phyloP scores from a whole-genome alignment of 768 basidiomycete genomes.

The Hypholoma sublateritium region DNA sequence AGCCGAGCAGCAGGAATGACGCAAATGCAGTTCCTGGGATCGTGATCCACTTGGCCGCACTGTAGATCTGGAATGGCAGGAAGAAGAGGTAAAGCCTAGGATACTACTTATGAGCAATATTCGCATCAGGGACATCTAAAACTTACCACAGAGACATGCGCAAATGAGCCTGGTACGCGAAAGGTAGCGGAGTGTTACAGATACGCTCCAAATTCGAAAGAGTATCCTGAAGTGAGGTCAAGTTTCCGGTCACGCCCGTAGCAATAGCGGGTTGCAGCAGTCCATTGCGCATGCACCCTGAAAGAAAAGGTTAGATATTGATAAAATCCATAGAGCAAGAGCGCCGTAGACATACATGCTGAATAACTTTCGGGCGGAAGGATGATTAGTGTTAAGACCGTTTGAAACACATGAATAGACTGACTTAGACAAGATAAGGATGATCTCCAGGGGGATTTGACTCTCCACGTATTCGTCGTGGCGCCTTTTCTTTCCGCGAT shows the following conservation, averaged over 20 bases:
- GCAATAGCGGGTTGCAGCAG: constrained; percentile 55
- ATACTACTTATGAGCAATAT: background rate
- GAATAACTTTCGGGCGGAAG: constrained; percentile 23
- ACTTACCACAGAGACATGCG: constrained; percentile 62
- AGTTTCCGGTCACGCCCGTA: constrained; percentile 45
- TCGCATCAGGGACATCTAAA: constrained; percentile 12
- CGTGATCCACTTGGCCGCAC: constrained; percentile 43
- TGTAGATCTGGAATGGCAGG: constrained; percentile 57
- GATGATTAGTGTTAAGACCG: constrained; percentile 15
- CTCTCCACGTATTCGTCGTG: constrained; percentile 44
- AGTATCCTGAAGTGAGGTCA: constrained; percentile 54
- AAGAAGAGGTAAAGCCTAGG: constrained; percentile 39
- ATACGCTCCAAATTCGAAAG: constrained; percentile 62
- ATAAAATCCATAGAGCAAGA: constrained; percentile 16
- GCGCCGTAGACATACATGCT: constrained; percentile 25
- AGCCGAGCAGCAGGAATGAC: constrained; percentile 62
- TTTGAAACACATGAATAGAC: constrained; percentile 7
- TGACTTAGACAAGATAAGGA: constrained; percentile 48
- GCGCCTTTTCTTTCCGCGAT: constrained; percentile 15
- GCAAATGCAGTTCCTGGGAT: constrained; percentile 66
- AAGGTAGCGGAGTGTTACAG: constrained; percentile 64
- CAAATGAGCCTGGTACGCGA: constrained; percentile 70
- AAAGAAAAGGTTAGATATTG: constrained; percentile 23
- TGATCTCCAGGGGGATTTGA: constrained; percentile 63
- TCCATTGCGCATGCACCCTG: constrained; percentile 31